These are phyloP conservation scores for Candida manassasensis DNA, from an alignment of 805 yeast species.

Conservation along the genomic window DNA sequence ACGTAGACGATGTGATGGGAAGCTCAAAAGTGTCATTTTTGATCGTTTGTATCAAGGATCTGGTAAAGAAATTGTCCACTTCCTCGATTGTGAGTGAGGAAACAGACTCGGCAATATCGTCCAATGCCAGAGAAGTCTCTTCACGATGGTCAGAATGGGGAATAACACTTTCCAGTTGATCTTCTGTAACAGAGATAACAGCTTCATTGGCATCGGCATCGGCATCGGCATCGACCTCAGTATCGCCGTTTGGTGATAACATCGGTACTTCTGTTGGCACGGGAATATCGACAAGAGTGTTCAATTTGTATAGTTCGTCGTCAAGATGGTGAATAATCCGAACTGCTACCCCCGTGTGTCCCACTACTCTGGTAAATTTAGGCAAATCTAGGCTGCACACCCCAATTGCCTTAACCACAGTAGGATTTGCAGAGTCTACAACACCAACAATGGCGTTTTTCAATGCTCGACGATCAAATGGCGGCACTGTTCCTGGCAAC, in stretches of 20 bases:
- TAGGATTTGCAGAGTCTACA: conserved; percentile 55
- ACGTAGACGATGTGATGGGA: conserved; percentile 70
- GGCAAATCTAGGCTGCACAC: conserved; percentile 46
- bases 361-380: conserved; percentile 44
- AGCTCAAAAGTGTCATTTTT: conserved; percentile 50
- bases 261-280: conserved; percentile 21
- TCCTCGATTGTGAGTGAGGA: conserved; percentile 52
- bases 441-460: conserved; percentile 68
- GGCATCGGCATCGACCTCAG: conserved; percentile 8
- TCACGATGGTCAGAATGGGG: conserved; percentile 2
- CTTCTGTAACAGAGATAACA: not conserved
- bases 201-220: conserved; percentile 5
- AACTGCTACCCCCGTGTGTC: conserved; percentile 76
- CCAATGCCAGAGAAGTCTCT: conserved; percentile 8
- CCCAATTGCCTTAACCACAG: conserved; percentile 71
- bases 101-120: conserved; percentile 32
- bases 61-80: conserved; percentile 66
- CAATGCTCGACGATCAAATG: conserved; percentile 46
- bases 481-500: conserved; percentile 66
- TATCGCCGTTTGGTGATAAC: conserved; percentile 2
- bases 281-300: conserved; percentile 39
- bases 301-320: conserved; percentile 57
- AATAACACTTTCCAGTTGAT: not conserved
- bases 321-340: conserved; percentile 59
- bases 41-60: conserved; percentile 68